Conservation (phyloP, 768 basidiomycete genomes). For the Leccinum rimulosum region DNA sequence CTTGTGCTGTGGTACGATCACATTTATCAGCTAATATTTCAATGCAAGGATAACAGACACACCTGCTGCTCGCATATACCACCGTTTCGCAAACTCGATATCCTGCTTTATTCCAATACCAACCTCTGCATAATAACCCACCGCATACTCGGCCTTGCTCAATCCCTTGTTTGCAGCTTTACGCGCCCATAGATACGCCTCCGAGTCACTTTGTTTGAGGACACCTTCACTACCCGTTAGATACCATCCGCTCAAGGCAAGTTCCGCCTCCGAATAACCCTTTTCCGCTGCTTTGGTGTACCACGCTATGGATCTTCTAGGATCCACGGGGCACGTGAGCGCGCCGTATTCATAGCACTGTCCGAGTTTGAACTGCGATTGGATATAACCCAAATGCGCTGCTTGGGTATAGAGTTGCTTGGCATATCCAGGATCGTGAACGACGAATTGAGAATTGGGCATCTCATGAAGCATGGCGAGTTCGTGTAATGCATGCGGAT, state of each 20-base stretch:
- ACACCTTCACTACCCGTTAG: constrained; percentile 94
- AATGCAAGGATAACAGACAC: constrained; percentile 27
- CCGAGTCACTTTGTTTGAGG: constrained; percentile 94
- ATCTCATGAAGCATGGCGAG: constrained; percentile 85
- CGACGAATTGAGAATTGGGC: constrained; percentile 62
- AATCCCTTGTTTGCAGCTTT: constrained; percentile 95
- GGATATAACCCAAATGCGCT: constrained; percentile 89
- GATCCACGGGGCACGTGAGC: constrained; percentile 88
- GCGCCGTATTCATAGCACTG: constrained; percentile 93
- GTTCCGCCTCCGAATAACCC: constrained; percentile 90
- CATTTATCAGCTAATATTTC: constrained; percentile 1
- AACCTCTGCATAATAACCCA: constrained; percentile 97
- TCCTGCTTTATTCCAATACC: constrained; percentile 98
- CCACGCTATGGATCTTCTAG: constrained; percentile 94
- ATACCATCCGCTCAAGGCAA: constrained; percentile 98
- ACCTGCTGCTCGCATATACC: constrained; percentile 99
- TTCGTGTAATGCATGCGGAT: constrained; percentile 96
- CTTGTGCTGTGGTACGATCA: constrained; percentile 64
- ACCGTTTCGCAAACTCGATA: constrained; percentile 91
- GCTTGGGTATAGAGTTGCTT: constrained; percentile 86
- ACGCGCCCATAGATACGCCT: constrained; percentile 98
- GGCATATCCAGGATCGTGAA: constrained; percentile 78
- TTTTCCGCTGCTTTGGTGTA: constrained; percentile 98
- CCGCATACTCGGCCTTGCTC: constrained; percentile 97
- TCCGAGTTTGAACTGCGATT: constrained; percentile 93